Evolutionary conservation across 495 filamentous ascomycete species (phyloP).

Genomic region (Mycothermus thermophilus): DNA sequence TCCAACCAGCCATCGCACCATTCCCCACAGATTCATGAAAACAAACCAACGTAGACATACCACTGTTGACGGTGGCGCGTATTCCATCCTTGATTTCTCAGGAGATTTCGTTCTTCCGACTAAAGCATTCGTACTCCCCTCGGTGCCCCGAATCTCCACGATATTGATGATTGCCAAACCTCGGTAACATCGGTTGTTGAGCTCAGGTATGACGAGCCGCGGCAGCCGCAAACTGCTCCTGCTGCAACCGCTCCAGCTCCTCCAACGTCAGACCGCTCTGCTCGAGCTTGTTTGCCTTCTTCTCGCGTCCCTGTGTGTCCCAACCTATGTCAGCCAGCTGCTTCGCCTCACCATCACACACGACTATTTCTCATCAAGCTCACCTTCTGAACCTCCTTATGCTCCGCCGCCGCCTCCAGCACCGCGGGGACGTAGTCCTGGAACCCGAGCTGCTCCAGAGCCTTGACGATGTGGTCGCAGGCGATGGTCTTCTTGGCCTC

Average conservation of each 20-base stretch:
- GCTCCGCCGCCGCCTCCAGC: constrained; percentile 73
- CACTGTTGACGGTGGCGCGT: too few species aligned
- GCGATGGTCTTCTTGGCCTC: constrained; percentile 98
- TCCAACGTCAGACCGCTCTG: constrained; percentile 81
- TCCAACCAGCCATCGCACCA: neutral
- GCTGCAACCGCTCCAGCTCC: constrained; percentile 74
- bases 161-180: too few species aligned
- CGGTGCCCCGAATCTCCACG: too few species aligned
- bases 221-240: constrained; percentile 79
- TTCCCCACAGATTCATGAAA: too few species aligned
- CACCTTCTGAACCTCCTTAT: constrained; percentile 87
- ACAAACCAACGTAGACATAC: too few species aligned
- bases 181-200: neutral
- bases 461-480: constrained; percentile 89
- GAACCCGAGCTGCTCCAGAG: constrained; percentile 80
- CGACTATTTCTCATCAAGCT: constrained; percentile 10
- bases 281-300: constrained; percentile 93
- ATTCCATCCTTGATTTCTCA: too few species aligned
- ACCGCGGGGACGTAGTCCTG: constrained; percentile 79
- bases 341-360: too few species aligned
- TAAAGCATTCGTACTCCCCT: too few species aligned
- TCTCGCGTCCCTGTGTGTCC: constrained; percentile 85
- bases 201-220: constrained; percentile 33
- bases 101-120: too few species aligned
- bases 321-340: too few species aligned